These are phyloP conservation scores for Chlamydomonas reinhardtii DNA, from an alignment of 163 green algal genomes.

Conservation along the genomic window DNA sequence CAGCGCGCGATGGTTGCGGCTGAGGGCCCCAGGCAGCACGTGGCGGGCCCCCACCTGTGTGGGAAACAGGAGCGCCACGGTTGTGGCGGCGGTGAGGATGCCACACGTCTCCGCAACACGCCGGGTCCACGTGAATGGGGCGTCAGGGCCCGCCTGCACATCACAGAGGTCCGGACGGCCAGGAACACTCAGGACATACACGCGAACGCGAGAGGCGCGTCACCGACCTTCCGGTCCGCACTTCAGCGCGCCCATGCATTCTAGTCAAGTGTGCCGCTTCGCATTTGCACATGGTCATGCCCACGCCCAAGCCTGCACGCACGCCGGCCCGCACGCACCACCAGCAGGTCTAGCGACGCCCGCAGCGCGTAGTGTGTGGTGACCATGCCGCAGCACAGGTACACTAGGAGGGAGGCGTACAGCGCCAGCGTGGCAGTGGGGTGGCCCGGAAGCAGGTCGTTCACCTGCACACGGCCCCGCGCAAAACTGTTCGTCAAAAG, in stretches of 20 bases:
- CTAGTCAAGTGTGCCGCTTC: too few relatives aligned
- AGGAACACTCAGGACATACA: too few relatives aligned
- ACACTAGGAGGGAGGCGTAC: conserved; percentile 50
- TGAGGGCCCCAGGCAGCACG: too few relatives aligned
- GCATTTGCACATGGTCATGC: too few relatives aligned
- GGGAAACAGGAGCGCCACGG: conserved; percentile 72
- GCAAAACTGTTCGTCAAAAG: too few relatives aligned
- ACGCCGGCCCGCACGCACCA: conserved; percentile 13
- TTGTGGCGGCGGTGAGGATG: conserved; percentile 58
- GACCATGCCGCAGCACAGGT: conserved; percentile 61
- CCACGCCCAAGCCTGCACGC: too few relatives aligned
- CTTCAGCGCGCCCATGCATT: too few relatives aligned
- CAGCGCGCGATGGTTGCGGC: too few relatives aligned
- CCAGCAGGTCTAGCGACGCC: conserved; percentile 55
- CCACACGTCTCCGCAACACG: conserved; percentile 57
- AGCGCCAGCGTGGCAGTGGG: conserved; percentile 22
- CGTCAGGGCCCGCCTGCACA: conserved; percentile 14
- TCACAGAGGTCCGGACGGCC: too few relatives aligned
- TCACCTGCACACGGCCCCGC: conserved; percentile 54
- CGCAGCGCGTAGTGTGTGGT: conserved; percentile 62
- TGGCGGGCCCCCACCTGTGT: conserved; percentile 6
- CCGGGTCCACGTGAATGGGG: conserved; percentile 46
- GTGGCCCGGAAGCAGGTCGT: conserved; percentile 48
- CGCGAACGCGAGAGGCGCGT: too few relatives aligned
- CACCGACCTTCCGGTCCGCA: too few relatives aligned